A percentile compares a stretch with the other conserved stretches of the same genome.
These are phyloP conservation scores for Colletotrichum neosansevieriae DNA, from an alignment of 2,329 filamentous ascomycete genomes.

Conservation along the genomic window DNA sequence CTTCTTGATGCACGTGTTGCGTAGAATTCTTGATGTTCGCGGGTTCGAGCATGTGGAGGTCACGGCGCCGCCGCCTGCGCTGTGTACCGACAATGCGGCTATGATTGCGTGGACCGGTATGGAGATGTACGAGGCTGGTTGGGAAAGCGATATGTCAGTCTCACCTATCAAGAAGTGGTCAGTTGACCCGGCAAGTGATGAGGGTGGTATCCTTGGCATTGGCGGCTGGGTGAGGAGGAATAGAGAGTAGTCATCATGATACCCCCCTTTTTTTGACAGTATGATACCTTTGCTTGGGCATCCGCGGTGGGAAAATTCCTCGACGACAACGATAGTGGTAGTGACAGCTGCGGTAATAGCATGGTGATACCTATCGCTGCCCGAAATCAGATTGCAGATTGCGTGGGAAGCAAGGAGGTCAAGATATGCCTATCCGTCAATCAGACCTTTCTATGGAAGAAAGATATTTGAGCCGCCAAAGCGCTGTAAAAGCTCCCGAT, in stretches of 20 bases:
- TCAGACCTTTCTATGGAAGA: too few species aligned
- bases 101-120: constrained; percentile 97
- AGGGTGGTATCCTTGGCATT: constrained; percentile 76
- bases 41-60: constrained; percentile 73
- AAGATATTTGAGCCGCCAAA: too few species aligned
- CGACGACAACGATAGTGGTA: too few species aligned
- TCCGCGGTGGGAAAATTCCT: too few species aligned
- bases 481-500: too few species aligned
- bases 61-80: constrained; percentile 77
- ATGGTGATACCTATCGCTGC: too few species aligned
- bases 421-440: too few species aligned
- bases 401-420: too few species aligned
- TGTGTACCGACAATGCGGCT: constrained; percentile 95
- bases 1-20: constrained; percentile 78
- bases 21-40: constrained; percentile 69
- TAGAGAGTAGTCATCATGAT: constrained; percentile 31
- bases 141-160: constrained; percentile 71
- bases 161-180: constrained; percentile 77
- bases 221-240: constrained; percentile 56
- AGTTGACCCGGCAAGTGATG: constrained; percentile 71
- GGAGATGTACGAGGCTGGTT: constrained; percentile 90
- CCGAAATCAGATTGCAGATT: too few species aligned
- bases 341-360: too few species aligned
- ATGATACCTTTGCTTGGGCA: too few species aligned
- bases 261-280: background rate